Conservation (phyloP, 306 rosid genomes). For the Inga oerstediana region DNA sequence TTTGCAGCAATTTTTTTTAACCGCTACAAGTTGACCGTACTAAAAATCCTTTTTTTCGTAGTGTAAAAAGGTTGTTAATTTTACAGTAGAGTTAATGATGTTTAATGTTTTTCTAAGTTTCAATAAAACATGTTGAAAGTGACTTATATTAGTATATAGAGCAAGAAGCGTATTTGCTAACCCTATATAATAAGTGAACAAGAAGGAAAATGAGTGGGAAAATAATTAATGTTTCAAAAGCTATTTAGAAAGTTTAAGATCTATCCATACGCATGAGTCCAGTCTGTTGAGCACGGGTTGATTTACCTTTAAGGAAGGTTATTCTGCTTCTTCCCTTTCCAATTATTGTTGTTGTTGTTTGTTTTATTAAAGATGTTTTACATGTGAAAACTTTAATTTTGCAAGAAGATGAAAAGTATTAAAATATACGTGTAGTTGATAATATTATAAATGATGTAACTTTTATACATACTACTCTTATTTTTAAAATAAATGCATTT, state of each 20-base stretch:
- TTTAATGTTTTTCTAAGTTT: too few species aligned
- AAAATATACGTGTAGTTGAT: neutral
- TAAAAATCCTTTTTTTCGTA: too few species aligned
- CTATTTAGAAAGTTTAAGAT: conserved; percentile 12
- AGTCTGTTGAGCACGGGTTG: neutral
- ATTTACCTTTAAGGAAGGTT: conserved; percentile 13
- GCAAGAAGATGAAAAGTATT: neutral
- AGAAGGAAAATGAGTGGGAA: neutral
- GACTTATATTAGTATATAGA: too few species aligned
- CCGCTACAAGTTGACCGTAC: too few species aligned
- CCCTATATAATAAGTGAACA: neutral
- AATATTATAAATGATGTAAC: neutral
- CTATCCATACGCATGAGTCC: neutral
- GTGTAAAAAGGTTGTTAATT: too few species aligned
- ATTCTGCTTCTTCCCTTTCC: neutral
- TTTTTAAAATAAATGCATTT: neutral
- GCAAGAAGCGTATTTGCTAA: too few species aligned
- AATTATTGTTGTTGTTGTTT: neutral
- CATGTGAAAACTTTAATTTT: neutral
- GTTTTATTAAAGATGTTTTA: neutral
- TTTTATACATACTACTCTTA: too few species aligned
- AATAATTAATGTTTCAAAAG: neutral
- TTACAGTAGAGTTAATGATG: too few species aligned
- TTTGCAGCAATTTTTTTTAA: too few species aligned
- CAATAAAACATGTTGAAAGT: too few species aligned